Conservation (phyloP, 208 protist genomes). For the Leishmania tropica region DNA sequence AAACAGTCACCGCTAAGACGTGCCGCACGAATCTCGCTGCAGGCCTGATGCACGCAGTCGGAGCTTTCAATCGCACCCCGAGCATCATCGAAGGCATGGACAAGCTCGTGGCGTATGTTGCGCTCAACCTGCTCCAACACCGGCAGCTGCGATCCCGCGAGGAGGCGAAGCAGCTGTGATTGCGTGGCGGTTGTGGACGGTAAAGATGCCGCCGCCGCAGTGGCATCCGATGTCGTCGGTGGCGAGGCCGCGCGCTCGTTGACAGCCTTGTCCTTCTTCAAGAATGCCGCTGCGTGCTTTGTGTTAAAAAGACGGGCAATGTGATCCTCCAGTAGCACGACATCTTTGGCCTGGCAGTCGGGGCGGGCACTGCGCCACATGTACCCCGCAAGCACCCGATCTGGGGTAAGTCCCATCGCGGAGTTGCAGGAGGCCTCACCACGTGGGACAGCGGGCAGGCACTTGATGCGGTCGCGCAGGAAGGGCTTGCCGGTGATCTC, state of each 20-base stretch:
- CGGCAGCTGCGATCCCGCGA: conserved; percentile 25
- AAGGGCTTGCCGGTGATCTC: conserved; percentile 60
- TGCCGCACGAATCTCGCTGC: conserved; percentile 95
- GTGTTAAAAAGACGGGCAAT: conserved; percentile 23
- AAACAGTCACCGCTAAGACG: conserved; percentile 94
- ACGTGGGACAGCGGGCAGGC: conserved; percentile 36
- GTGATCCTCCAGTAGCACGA: conserved; percentile 79
- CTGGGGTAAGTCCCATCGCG: conserved; percentile 18
- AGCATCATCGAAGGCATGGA: conserved; percentile 95
- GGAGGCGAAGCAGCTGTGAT: conserved; percentile 14
- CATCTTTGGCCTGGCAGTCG: conserved; percentile 71
- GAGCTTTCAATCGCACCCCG: conserved; percentile 83
- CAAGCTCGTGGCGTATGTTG: conserved; percentile 93
- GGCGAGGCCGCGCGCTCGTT: background rate
- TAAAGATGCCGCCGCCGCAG: background rate
- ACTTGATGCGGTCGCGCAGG: conserved; percentile 77
- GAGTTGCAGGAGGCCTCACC: background rate
- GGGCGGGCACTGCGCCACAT: conserved; percentile 68
- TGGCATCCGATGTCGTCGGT: background rate
- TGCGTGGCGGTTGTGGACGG: background rate
- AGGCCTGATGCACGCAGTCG: conserved; percentile 94
- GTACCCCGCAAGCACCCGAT: conserved; percentile 63
- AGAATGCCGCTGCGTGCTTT: conserved; percentile 17
- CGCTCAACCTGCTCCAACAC: conserved; percentile 65
- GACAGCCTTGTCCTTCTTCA: conserved; percentile 21